phyloP scores from a whole-genome alignment of 257 asterid species.

The Schizonepeta tenuifolia region DNA sequence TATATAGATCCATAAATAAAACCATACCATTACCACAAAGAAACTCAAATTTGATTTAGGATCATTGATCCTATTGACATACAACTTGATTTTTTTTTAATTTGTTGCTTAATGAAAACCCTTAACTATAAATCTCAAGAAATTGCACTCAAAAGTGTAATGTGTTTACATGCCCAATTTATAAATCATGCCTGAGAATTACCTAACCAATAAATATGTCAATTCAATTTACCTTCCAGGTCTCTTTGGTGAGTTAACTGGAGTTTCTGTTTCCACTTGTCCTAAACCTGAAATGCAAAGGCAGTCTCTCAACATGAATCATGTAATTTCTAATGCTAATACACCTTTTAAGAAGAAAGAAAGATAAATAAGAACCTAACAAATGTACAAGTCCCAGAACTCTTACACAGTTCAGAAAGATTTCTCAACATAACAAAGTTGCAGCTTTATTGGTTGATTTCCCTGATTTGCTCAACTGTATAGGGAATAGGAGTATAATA shows the following conservation, averaged over 20 bases:
- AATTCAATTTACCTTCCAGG: constrained; percentile 54
- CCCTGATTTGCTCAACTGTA: constrained; percentile 8
- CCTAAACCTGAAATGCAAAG: constrained; percentile 67
- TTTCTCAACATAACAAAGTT: neutral
- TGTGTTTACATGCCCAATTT: constrained; percentile 12
- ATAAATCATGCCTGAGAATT: constrained; percentile 22
- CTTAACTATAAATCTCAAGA: constrained; percentile 4
- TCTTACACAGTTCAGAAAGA: constrained; percentile 22
- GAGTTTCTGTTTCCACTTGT: constrained; percentile 70
- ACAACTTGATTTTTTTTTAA: neutral
- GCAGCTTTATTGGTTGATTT: constrained; percentile 10
- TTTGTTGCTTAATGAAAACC: constrained; percentile 7
- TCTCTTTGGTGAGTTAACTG: constrained; percentile 71
- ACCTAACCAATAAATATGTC: constrained; percentile 16
- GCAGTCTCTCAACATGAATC: constrained; percentile 32
- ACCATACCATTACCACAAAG: neutral
- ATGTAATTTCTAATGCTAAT: constrained; percentile 17
- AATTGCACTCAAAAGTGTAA: constrained; percentile 3
- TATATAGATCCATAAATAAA: neutral
- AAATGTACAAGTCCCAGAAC: constrained; percentile 21
- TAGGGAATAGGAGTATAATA: neutral
- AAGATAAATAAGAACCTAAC: neutral
- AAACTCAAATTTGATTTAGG: constrained; percentile 15
- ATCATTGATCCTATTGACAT: constrained; percentile 11
- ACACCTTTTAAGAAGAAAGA: constrained; percentile 11